Evolutionary conservation across 345 rosid species (phyloP), one percentile per base, ranked within the genome.

Genomic region (Eucalyptus lansdowneana): DNA sequence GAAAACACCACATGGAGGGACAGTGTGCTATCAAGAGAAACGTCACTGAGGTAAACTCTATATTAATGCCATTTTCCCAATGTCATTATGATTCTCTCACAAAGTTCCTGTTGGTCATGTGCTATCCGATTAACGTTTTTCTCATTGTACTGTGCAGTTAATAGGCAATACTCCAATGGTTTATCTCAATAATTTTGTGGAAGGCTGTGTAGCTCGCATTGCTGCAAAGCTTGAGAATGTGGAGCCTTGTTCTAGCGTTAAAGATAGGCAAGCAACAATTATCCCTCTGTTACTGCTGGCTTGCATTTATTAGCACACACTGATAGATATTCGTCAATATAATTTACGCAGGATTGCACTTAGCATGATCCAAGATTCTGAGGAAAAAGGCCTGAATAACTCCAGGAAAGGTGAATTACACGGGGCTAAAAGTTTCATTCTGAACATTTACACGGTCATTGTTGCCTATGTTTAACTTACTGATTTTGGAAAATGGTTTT

Each of bases 161-260:
- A 95, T 97, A 89, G 98, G 98, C 50, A 95, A 94, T 44, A 97
- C 99, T 42, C 98, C 98, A 19, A 89, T 96, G 93, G 98, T 97
- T 86, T 97, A 94, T 90, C 94, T 97, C 89, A 95, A 97, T 91
- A 94, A 91, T 40, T 91, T 97, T 10, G 92, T 92, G 89, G 96
- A 97, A 87, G 99, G 97, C 50, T 97, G 96, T 91, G 96, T 92
- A 88, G 98, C 92, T 58, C 95, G 97, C 45, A 91, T 97, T 54
- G 99, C 98, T 91, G 97, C 96, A 34, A 95, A 96, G 93, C 97
- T 97, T 19, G 97, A 97, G 92, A 92, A 81, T 69, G 93, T 95
- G 96, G 97, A 95, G 69, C 99, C 99, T 1, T 93, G 96, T 86
- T 96, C 94, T 2, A 96, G 99, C 50, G 96, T 96, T 88, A 95